Percentiles rank a stretch among this genome's conserved stretches.
Evolutionary conservation across 106 monocot genomes (phyloP).

Genomic region (Acanthochlamys bracteata): DNA sequence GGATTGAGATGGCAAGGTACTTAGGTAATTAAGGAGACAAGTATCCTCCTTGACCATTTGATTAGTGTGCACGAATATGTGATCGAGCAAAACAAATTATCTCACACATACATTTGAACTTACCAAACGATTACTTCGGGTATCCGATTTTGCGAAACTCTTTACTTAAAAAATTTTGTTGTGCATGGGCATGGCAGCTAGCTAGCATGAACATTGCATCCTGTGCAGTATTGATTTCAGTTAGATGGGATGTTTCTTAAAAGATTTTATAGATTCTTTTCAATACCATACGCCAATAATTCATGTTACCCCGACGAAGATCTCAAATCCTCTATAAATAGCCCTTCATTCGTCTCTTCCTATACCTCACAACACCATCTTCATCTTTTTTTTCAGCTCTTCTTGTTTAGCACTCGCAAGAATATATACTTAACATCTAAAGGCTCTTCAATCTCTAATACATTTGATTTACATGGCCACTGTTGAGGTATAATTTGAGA

Average conservation of each 20-base stretch:
- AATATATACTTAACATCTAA: background rate
- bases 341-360: background rate
- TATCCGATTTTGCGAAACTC: no score
- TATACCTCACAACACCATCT: background rate
- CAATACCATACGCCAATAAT: background rate
- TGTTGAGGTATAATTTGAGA: constrained; percentile 6
- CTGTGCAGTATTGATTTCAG: background rate
- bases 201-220: background rate
- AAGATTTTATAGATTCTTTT: background rate
- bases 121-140: no score
- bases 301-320: background rate
- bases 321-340: background rate
- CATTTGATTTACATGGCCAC: background rate
- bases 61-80: no score
- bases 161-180: no score
- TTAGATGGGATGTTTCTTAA: background rate
- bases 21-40: no score
- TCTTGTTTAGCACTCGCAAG: background rate
- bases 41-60: no score
- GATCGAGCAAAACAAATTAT: no score
- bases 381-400: background rate
- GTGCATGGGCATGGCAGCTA: no score
- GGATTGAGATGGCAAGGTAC: no score
- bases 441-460: background rate
- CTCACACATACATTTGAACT: no score